phyloP scores from a whole-genome alignment of 305 asterid species.

The Salvia sclarea region DNA sequence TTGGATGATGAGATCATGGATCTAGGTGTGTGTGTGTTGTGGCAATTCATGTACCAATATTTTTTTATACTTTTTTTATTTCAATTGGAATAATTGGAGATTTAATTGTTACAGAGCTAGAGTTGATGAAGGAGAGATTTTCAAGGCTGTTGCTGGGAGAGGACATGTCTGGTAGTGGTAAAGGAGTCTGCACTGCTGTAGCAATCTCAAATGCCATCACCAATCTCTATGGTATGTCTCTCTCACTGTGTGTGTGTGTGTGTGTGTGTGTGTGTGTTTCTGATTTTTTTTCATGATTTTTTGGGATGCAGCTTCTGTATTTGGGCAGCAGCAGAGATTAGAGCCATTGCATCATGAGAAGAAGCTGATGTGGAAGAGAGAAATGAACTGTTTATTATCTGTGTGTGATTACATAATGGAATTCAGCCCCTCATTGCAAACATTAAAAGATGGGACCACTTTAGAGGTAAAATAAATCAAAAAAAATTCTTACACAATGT shows the following conservation, averaged over 20 bases:
- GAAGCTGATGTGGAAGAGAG: conserved; percentile 85
- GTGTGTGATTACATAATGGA: conserved; percentile 81
- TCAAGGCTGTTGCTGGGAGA: conserved; percentile 76
- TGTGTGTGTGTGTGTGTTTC: not conserved
- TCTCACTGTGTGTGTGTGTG: not conserved
- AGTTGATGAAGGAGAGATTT: conserved; percentile 89
- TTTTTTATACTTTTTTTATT: not conserved
- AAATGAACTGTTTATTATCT: conserved; percentile 74
- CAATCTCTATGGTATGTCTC: conserved; percentile 70
- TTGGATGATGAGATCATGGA: conserved; percentile 56
- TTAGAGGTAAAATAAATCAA: conserved; percentile 52
- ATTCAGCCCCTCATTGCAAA: conserved; percentile 59
- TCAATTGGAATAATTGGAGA: not conserved
- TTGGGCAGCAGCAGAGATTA: conserved; percentile 72
- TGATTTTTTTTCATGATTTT: conserved; percentile 3
- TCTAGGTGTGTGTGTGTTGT: conserved; percentile 23
- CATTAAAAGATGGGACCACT: conserved; percentile 54
- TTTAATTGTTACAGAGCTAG: conserved; percentile 49
- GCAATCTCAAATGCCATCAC: conserved; percentile 86
- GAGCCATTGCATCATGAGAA: conserved; percentile 72
- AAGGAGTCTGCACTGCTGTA: conserved; percentile 79
- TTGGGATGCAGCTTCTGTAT: conserved; percentile 65
- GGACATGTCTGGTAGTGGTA: conserved; percentile 93
- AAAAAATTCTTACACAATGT: not conserved
- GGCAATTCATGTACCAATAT: not conserved